Conservation (phyloP, 2,329 filamentous ascomycete species). For the Penicillium crustosum region DNA sequence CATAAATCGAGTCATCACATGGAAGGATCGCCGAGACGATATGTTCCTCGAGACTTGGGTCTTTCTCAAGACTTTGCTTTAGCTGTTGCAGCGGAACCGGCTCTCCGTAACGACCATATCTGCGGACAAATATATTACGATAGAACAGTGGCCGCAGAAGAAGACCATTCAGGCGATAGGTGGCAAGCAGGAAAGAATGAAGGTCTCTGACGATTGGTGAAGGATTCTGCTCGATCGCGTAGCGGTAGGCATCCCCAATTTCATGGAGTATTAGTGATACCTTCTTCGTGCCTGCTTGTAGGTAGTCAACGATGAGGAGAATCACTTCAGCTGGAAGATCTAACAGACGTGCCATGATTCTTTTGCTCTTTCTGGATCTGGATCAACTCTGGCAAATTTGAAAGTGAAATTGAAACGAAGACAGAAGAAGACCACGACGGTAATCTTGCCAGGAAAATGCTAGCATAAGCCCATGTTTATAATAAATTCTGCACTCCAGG, state of each 20-base stretch:
- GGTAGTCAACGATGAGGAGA: constrained; percentile 4
- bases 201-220: constrained; percentile 2
- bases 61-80: constrained; percentile 1
- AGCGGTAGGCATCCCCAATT: background rate
- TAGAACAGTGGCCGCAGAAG: constrained; percentile 6
- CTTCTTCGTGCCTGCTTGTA: constrained; percentile 1
- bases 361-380: background rate
- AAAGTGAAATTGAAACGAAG: background rate
- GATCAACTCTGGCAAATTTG: background rate
- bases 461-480: too few species aligned
- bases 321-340: constrained; percentile 14
- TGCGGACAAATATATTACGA: constrained; percentile 6
- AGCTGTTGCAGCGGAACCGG: constrained; percentile 1
- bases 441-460: background rate
- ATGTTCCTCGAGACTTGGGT: background rate
- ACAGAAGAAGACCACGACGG: background rate
- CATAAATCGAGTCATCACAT: background rate
- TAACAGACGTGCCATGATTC: constrained; percentile 4
- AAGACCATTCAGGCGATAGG: background rate
- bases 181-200: constrained; percentile 7
- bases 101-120: background rate
- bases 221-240: background rate
- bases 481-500: background rate
- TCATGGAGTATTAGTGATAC: background rate
- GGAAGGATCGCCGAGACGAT: constrained; percentile 8